Base-by-base conservation (phyloP, 192 early-diverging fungal genomes). In the Diversispora eburnea region DNA sequence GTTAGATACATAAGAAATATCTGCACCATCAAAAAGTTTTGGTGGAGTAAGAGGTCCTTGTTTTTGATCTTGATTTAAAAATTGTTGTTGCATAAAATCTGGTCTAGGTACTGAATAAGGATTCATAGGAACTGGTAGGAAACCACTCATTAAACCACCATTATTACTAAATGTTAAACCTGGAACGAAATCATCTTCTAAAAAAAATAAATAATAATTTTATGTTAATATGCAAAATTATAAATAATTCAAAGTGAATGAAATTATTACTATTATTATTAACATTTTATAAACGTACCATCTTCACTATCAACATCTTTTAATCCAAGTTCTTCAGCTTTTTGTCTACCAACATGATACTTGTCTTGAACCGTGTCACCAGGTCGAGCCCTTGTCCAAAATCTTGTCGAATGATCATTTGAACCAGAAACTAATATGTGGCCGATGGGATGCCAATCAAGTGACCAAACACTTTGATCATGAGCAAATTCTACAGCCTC, bases 401-500 rank as follows among this genome's bases (percentile, higher is more conserved):
- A 97, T 25, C 93, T 88, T 10, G 96, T 98, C 0, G 95, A 92
- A 69, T 96, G 93, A 77, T 99, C 98, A 72, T 98, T 99, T 19
- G 93, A 95, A 39, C 95, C 95, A 0, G 94, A 91, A 0, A 93
- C 94, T 22, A 99, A 82, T 7, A 98, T 87, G 77, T 99, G 98
- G 7, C 98, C 98, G 63, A 93, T 80, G 8, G 98, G 98, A 80
- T 99, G 96, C 93, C 94, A 99, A 72, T 96, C 96, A 15, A 99
- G 75, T 9, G 95, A 91, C 93, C 97, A 99, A 42, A 98, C 88
- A 56, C 93, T 90, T 22, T 90, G 91, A 20, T 91, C 92, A 74
- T 98, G 95, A 0, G 95, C 95, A 13, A 84, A 87, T 55, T 93
- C 92, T 70, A 95, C 58, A 9, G 72, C 60, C 19, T 73, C 72